These are phyloP conservation scores for Penicillium verrucosum DNA, from an alignment of 2,329 filamentous ascomycete species.

Conservation along the genomic window DNA sequence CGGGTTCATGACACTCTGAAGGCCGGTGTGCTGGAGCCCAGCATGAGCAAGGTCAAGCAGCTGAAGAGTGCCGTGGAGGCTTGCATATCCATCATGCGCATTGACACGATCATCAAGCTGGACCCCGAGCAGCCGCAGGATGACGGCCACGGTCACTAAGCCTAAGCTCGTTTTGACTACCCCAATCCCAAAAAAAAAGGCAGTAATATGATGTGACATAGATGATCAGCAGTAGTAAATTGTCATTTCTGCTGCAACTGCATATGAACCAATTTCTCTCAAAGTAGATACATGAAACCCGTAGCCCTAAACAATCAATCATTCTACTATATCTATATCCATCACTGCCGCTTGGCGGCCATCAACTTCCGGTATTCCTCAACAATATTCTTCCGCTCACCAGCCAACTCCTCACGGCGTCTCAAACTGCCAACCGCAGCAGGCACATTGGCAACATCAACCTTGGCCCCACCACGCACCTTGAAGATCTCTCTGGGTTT, in stretches of 20 bases:
- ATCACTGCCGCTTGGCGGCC: conserved; percentile 48
- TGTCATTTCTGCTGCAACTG: conserved; percentile 16
- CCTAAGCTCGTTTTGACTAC: conserved; percentile 17
- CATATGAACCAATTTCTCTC: conserved; percentile 16
- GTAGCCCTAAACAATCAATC: not conserved
- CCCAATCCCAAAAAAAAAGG: conserved; percentile 20
- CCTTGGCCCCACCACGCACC: conserved; percentile 60
- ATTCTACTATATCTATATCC: not conserved
- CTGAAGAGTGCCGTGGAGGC: conserved; percentile 98
- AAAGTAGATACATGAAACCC: conserved; percentile 4
- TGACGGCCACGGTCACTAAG: conserved; percentile 80
- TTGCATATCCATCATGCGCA: conserved; percentile 98
- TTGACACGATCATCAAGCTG: conserved; percentile 97
- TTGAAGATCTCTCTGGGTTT: conserved; percentile 63
- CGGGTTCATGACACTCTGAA: conserved; percentile 92
- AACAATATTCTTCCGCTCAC: conserved; percentile 66
- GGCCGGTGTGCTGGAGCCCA: conserved; percentile 91
- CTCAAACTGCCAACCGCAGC: conserved; percentile 67
- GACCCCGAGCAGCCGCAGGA: conserved; percentile 83
- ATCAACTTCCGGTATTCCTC: conserved; percentile 71
- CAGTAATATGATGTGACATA: conserved; percentile 37
- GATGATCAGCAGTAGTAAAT: conserved; percentile 22
- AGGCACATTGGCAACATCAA: conserved; percentile 67
- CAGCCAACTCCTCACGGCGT: conserved; percentile 69
- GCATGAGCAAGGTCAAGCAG: conserved; percentile 97